A percentile compares a stretch with the other conserved stretches of the same genome.
Evolutionary conservation across 805 yeast genomes (phyloP).

Genomic region (Candida maltosa): DNA sequence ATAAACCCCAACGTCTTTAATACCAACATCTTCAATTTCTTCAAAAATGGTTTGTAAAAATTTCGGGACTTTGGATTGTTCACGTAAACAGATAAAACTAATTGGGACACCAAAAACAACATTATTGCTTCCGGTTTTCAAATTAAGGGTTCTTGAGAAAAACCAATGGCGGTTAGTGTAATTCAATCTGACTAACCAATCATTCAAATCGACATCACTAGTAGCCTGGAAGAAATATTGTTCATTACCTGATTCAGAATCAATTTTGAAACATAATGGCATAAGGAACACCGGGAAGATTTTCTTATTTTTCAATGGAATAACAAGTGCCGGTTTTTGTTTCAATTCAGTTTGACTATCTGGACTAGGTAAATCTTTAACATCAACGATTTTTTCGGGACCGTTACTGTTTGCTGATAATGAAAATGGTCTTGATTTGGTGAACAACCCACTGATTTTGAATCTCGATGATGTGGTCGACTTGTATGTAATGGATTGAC

Average conservation of each 20-base stretch:
- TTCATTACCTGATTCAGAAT: slow-evolving; percentile 40
- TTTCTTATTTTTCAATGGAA: slow-evolving; percentile 44
- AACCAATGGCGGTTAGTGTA: slow-evolving; percentile 56
- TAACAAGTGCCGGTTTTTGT: slow-evolving; percentile 48
- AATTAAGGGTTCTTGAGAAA: slow-evolving; percentile 37
- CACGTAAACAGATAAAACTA: slow-evolving; percentile 70
- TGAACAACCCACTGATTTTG: slow-evolving; percentile 57
- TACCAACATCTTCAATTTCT: slow-evolving; percentile 81
- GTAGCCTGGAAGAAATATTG: slow-evolving; percentile 69
- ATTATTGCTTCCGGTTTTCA: slow-evolving; percentile 13
- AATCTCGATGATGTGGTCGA: slow-evolving; percentile 38
- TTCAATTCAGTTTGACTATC: slow-evolving; percentile 34
- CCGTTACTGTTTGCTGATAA: slow-evolving; percentile 33
- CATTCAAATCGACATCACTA: slow-evolving; percentile 57
- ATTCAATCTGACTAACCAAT: slow-evolving; percentile 61
- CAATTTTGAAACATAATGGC: slow-evolving; percentile 49
- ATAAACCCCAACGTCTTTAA: slow-evolving; percentile 88
- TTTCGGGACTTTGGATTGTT: slow-evolving; percentile 56
- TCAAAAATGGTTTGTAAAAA: slow-evolving; percentile 63
- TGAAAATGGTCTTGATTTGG: slow-evolving; percentile 59
- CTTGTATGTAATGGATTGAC: slow-evolving; percentile 40
- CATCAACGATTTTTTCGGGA: slow-evolving; percentile 46
- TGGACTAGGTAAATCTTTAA: slow-evolving; percentile 59
- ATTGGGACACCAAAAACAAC: slow-evolving; percentile 85
- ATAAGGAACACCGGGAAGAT: slow-evolving; percentile 52